Evolutionary conservation across 306 rosid species (phyloP).

Genomic region (Dicorynia guianensis): DNA sequence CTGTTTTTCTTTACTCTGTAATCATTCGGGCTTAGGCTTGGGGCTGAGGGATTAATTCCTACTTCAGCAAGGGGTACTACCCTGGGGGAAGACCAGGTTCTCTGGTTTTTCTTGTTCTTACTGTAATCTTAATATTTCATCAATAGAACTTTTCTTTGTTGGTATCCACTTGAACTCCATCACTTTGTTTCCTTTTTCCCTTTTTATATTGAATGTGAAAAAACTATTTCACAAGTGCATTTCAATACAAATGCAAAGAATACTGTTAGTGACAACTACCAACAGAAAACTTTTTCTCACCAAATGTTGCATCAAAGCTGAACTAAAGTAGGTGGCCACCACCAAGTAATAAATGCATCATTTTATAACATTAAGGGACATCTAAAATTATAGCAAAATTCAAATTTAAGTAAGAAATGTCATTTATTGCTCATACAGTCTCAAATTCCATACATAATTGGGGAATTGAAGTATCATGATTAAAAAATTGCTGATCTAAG

Average conservation of each 20-base stretch:
- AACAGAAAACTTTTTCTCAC: conserved; percentile 7
- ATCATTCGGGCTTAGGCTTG: too few species aligned
- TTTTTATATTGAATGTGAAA: neutral
- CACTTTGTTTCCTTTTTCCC: neutral
- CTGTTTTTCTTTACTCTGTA: too few species aligned
- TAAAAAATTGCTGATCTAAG: conserved; percentile 10
- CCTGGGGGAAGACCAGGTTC: too few species aligned
- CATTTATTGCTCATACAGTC: neutral
- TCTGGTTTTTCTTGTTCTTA: too few species aligned
- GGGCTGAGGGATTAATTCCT: too few species aligned
- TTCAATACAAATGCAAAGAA: neutral
- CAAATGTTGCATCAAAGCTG: neutral
- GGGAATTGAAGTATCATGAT: neutral
- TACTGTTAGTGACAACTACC: neutral
- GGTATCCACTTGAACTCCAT: too few species aligned
- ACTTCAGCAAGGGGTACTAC: too few species aligned
- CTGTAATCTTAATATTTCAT: too few species aligned
- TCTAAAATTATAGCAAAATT: neutral
- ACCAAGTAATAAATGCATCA: neutral
- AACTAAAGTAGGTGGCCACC: neutral
- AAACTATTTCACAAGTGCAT: conserved; percentile 19
- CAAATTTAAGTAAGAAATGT: neutral
- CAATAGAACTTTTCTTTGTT: too few species aligned
- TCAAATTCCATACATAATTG: neutral
- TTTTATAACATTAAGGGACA: neutral